Percentiles rank a stretch among this genome's conserved stretches.
Conservation (phyloP, 805 yeast species). For the Saccharomycopsis fermentans region DNA sequence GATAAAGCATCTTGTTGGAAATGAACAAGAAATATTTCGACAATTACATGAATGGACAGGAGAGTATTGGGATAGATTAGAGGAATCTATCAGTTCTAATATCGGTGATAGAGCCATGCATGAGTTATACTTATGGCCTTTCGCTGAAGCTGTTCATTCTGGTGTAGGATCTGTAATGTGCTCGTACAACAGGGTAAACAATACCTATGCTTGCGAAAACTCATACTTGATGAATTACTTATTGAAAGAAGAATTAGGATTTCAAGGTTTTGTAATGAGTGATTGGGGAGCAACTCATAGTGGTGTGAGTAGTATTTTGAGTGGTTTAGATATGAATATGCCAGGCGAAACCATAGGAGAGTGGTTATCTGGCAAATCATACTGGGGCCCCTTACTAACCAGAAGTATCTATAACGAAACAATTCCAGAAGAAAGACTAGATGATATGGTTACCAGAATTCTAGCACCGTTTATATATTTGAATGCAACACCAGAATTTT, state of each 20-base stretch:
- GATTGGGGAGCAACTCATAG: constrained; percentile 60
- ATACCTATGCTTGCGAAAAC: constrained; percentile 50
- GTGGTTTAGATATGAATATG: constrained; percentile 61
- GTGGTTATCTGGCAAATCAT: constrained; percentile 43
- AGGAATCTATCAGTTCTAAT: constrained; percentile 37
- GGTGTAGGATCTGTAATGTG: constrained; percentile 58
- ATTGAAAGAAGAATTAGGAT: constrained; percentile 51
- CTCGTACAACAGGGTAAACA: constrained; percentile 46
- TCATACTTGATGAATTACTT: constrained; percentile 43
- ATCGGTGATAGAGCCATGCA: constrained; percentile 54
- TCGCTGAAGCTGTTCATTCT: constrained; percentile 50
- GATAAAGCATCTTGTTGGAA: constrained; percentile 48
- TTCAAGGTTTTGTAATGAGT: constrained; percentile 57
- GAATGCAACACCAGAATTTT: constrained; percentile 19
- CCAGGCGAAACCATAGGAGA: constrained; percentile 48
- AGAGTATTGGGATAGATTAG: constrained; percentile 14
- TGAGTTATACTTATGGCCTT: constrained; percentile 57
- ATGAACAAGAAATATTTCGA: constrained; percentile 54
- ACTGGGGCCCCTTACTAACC: constrained; percentile 50
- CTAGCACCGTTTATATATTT: constrained; percentile 36
- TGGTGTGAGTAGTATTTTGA: constrained; percentile 44
- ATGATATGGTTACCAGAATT: constrained; percentile 54
- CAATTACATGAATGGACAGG: constrained; percentile 26
- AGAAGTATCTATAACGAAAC: constrained; percentile 47
- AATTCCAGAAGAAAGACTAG: constrained; percentile 39